Conservation (phyloP, 2,329 filamentous ascomycete genomes). For the Stachybotrys echinatus region DNA sequence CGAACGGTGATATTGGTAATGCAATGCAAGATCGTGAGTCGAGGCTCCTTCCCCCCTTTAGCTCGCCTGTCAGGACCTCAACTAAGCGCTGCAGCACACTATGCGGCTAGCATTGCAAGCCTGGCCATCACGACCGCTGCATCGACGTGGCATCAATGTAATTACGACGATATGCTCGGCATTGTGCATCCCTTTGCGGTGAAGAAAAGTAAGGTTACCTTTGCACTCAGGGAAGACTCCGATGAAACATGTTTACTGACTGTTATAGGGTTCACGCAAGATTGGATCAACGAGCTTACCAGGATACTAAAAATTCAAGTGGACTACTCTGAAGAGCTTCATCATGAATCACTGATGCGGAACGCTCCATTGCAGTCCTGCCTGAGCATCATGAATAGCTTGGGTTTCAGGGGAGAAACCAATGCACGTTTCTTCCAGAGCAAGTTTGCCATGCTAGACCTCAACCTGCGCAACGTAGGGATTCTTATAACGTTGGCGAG, state of each 20-base stretch:
- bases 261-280: conserved; percentile 48
- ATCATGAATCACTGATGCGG: conserved; percentile 66
- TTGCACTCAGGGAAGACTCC: neutral
- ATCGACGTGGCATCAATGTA: conserved; percentile 37
- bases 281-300: conserved; percentile 63
- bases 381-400: conserved; percentile 71
- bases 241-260: conserved; percentile 9
- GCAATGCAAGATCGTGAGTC: conserved; percentile 43
- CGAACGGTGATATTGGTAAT: conserved; percentile 40
- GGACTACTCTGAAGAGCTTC: conserved; percentile 75
- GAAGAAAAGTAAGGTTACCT: conserved; percentile 22
- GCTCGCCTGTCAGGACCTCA: neutral
- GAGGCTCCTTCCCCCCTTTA: neutral
- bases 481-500: conserved; percentile 60
- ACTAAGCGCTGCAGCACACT: conserved; percentile 33
- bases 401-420: conserved; percentile 66
- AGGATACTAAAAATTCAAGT: conserved; percentile 66
- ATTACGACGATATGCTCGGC: conserved; percentile 68
- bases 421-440: conserved; percentile 59
- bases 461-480: conserved; percentile 70
- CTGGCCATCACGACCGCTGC: conserved; percentile 49
- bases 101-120: conserved; percentile 55
- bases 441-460: conserved; percentile 68
- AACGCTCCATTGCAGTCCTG: conserved; percentile 70
- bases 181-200: conserved; percentile 48